phyloP scores from a whole-genome alignment of 2,329 filamentous ascomycete genomes.

The Spiromastix sp. region DNA sequence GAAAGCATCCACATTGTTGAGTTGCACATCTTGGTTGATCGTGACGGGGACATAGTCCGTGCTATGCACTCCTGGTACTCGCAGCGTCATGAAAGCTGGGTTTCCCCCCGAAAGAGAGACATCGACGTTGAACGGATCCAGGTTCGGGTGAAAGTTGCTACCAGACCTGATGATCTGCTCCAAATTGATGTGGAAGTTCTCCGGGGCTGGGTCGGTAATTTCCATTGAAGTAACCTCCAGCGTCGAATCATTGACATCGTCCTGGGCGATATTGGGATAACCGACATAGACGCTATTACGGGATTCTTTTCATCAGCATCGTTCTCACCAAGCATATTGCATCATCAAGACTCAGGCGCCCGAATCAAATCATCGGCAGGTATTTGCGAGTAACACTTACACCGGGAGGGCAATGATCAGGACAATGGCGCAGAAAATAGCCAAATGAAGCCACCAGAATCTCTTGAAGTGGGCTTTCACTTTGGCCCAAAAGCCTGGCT shows the following conservation, averaged over 20 bases:
- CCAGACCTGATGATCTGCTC: slow-evolving; percentile 37
- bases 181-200: slow-evolving; percentile 40
- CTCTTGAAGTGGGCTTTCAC: slow-evolving; percentile 27
- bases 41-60: slow-evolving; percentile 31
- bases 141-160: slow-evolving; percentile 43
- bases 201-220: slow-evolving; percentile 40
- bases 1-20: slow-evolving; percentile 38
- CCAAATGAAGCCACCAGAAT: slow-evolving; percentile 46
- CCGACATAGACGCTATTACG: slow-evolving; percentile 45
- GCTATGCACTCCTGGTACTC: slow-evolving; percentile 36
- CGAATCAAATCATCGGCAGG: too few relatives aligned
- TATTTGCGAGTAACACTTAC: too few relatives aligned
- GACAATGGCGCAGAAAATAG: slow-evolving; percentile 40
- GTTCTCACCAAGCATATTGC: too few relatives aligned
- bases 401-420: slow-evolving; percentile 47
- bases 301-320: not conserved
- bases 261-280: slow-evolving; percentile 48
- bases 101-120: slow-evolving; percentile 36
- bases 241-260: slow-evolving; percentile 41
- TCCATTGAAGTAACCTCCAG: slow-evolving; percentile 41
- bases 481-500: slow-evolving; percentile 18
- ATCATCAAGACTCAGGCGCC: too few relatives aligned
- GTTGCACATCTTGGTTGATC: slow-evolving; percentile 34
- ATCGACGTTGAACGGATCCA: slow-evolving; percentile 44
- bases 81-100: slow-evolving; percentile 34